Evolutionary conservation across 768 basidiomycete genomes (phyloP), one percentile per base, ranked within the genome.

Genomic region (Leucosporidium yakuticum): DNA sequence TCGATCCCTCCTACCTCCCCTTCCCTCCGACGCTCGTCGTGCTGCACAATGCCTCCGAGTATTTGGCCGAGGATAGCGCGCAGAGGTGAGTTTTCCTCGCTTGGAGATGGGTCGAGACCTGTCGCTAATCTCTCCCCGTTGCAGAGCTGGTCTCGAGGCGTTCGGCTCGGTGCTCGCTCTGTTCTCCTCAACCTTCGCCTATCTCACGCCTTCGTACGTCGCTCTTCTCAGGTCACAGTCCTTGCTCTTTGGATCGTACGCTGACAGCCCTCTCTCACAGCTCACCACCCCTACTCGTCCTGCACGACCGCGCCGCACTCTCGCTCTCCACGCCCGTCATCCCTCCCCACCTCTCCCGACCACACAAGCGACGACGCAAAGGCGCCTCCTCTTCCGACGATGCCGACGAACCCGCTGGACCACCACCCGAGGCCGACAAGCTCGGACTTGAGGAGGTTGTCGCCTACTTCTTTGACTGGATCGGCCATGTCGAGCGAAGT

Each of bases 1-100:
- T 48, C 4, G 65, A 70, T n/a, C 69, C 69, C 12, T 67, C 63
- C 51, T 70, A 64, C n/a, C 60, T 70, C 7, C 54, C 62, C 4
- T n/a, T 64, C 60, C 59, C 55, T 19, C 65, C 69, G 27, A 67
- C 65, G 19, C 20, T 70, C 5, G 69, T 70, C 11, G 54, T 70
- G 49, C 63, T 70, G 15, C 69, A 70, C 39, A 49, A 48, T 20
- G 48, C 60, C 0, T 63, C 61, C 34, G 48, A 49, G 48, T 70
- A 67, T 34, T 65, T 70, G 27, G 60, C 61, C 1, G 65, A 67
- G 27, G 31, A 25, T 20, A 23, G 6, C 34, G 39, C 50, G 21
- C n/a, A 50, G 8, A 25, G 53, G 66, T 62, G n/a, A n/a, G 59
- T 27, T 15, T 34, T 47, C 55, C 8, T 14, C 19, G 7, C 27